Conservation (phyloP, 192 early-diverging fungal genomes). For the Neocallimastix lanati region DNA sequence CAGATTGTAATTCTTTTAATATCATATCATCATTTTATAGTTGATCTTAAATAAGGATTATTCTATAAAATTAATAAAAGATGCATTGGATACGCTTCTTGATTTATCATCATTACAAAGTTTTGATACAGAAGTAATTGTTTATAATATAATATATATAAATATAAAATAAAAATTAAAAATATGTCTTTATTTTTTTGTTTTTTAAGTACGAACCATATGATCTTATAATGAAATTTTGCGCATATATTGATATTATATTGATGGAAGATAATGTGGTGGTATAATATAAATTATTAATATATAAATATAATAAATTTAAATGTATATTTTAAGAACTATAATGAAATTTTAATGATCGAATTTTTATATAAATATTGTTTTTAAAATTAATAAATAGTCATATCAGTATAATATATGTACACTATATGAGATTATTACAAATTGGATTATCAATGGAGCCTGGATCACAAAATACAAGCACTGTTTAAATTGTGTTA, state of each 20-base stretch:
- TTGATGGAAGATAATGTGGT: constrained; percentile 32
- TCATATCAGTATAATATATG: background rate
- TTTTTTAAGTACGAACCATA: constrained; percentile 47
- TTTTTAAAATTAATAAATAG: too few relatives aligned
- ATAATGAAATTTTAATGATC: too few relatives aligned
- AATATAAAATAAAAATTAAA: too few relatives aligned
- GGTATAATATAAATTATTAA: constrained; percentile 5
- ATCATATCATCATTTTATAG: too few relatives aligned
- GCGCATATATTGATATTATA: constrained; percentile 48
- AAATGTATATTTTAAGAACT: too few relatives aligned
- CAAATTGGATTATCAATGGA: constrained; percentile 51
- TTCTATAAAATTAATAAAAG: constrained; percentile 32
- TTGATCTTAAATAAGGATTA: constrained; percentile 38
- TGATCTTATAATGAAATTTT: constrained; percentile 48
- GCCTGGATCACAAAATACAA: constrained; percentile 61
- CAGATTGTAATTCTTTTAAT: too few relatives aligned
- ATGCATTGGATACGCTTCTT: constrained; percentile 41
- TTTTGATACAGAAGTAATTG: constrained; percentile 1
- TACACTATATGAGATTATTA: constrained; percentile 50
- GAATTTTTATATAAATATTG: too few relatives aligned
- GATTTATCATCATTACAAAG: constrained; percentile 10
- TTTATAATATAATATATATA: background rate
- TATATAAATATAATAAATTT: too few relatives aligned
- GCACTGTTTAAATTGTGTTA: constrained; percentile 43
- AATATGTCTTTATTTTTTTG: too few relatives aligned